Evolutionary conservation across 2,329 filamentous ascomycete species (phyloP).

Genomic region (Fusarium musae): DNA sequence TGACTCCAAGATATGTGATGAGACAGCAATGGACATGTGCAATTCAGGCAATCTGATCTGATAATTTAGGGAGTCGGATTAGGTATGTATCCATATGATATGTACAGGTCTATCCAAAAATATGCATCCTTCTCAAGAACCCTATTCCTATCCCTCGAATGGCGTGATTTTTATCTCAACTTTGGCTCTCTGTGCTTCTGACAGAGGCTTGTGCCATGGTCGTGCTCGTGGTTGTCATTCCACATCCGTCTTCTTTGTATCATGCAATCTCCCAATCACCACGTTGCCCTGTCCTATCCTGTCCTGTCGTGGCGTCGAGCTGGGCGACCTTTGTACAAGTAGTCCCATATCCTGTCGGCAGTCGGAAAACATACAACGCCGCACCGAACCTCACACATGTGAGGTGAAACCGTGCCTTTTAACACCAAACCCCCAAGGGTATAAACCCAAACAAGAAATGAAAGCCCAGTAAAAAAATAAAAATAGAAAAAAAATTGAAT

Average conservation of each 20-base stretch:
- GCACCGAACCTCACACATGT: constrained; percentile 2
- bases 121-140: constrained; percentile 21
- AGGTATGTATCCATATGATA: constrained; percentile 15
- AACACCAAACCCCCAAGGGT: constrained; percentile 23
- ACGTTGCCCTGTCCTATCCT: constrained; percentile 8
- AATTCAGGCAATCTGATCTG: not conserved
- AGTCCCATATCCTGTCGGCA: constrained; percentile 11
- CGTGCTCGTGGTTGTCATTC: not conserved
- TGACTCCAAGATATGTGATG: not conserved
- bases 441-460: constrained; percentile 19
- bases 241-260: constrained; percentile 6
- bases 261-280: constrained; percentile 15
- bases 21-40: not conserved
- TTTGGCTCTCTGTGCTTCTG: constrained; percentile 1
- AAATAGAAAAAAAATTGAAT: not conserved
- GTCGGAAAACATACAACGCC: constrained; percentile 26
- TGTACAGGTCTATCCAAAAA: constrained; percentile 33
- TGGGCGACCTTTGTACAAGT: constrained; percentile 6
- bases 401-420: constrained; percentile 8
- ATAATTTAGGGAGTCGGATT: constrained; percentile 27
- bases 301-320: constrained; percentile 11
- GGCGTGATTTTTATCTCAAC: constrained; percentile 1
- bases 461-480: constrained; percentile 13
- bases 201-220: constrained; percentile 4
- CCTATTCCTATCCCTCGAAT: not conserved